Evolutionary conservation across 768 basidiomycete genomes (phyloP), one percentile per base, ranked within the genome.

Genomic region (Daedalea quercina): DNA sequence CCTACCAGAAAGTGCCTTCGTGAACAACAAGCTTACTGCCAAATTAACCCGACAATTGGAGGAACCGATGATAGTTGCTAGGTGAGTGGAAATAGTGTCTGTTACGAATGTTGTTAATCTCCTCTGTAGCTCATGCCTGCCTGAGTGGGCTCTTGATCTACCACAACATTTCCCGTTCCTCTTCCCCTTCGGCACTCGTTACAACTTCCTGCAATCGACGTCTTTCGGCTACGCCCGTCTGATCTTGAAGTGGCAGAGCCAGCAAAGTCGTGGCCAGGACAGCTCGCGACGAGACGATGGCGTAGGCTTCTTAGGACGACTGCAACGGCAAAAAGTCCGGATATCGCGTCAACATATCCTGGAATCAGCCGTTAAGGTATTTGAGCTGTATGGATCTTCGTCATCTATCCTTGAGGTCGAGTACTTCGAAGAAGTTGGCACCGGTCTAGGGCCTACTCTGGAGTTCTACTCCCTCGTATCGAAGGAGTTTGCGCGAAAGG

Each of bases 391-490:
- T 61, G 96, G 96, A 1, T 90, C 91, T 0, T 93, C 91, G 1
- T 90, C 88, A 3, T 93, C 93, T 0, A 83, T 97, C 20, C 79
- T 99, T 40, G 96, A 99, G 67, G 93, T 98, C 47, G 94, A 99
- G 71, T 98, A 97, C 72, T 97, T 97, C 63, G 93, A 96, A 64
- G 96, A 99, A 74, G 94, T 97, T 45, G 96, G 96, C 19, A 98
- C 95, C 8, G 96, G 96, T 19, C 74, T 99, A 11, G 96, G 96
- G 2, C 96, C 96, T 7, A 98, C 96, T 23, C 77, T 98, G 22
- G 96, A 99, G 71, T 99, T 99, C 71, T 99, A 98, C 68, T 90
- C 94, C n/a, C 71, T 98, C 47, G 96, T 94, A 8, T 95, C 91
- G 41, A 89, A 85, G 62, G 96, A 97, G 68, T 98, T 98, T 67